Conservation (phyloP, 1,139 yeast species). For the Meyerozyma elateridarum region DNA sequence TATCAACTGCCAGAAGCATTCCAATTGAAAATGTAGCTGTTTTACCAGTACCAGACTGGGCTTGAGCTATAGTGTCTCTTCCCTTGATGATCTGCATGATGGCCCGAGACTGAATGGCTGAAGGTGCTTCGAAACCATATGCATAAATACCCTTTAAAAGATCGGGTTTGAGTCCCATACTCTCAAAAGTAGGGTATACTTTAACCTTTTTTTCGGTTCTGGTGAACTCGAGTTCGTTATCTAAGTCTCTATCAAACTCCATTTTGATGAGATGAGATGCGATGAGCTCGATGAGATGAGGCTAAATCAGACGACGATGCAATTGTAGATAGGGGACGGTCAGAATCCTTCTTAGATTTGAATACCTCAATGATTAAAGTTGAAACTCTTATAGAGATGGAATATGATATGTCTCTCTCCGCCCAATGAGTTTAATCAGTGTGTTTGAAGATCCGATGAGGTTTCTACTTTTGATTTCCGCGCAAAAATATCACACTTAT, state of each 20-base stretch:
- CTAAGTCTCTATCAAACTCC: conserved; percentile 53
- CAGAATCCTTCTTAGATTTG: too few relatives aligned
- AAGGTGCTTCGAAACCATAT: conserved; percentile 91
- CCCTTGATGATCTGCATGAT: conserved; percentile 89
- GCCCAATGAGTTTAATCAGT: too few relatives aligned
- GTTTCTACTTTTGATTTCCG: too few relatives aligned
- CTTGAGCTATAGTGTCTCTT: conserved; percentile 92
- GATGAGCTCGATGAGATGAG: conserved; percentile 5
- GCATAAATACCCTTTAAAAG: conserved; percentile 73
- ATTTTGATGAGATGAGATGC: conserved; percentile 7
- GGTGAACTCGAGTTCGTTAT: conserved; percentile 54
- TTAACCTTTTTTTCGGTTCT: conserved; percentile 57
- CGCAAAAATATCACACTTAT: too few relatives aligned
- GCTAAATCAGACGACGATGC: conserved; percentile 11
- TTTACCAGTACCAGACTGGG: conserved; percentile 97
- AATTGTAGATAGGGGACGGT: too few relatives aligned
- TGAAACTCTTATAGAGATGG: too few relatives aligned
- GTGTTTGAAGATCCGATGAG: too few relatives aligned
- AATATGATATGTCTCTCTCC: too few relatives aligned
- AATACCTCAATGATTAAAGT: too few relatives aligned
- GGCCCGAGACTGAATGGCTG: conserved; percentile 93
- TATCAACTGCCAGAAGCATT: conserved; percentile 75
- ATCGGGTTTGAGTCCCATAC: conserved; percentile 70
- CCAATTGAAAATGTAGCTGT: conserved; percentile 96
- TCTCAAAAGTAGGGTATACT: conserved; percentile 66